Evolutionary conservation across 2,329 filamentous ascomycete species (phyloP).

Genomic region (Monilinia laxa): DNA sequence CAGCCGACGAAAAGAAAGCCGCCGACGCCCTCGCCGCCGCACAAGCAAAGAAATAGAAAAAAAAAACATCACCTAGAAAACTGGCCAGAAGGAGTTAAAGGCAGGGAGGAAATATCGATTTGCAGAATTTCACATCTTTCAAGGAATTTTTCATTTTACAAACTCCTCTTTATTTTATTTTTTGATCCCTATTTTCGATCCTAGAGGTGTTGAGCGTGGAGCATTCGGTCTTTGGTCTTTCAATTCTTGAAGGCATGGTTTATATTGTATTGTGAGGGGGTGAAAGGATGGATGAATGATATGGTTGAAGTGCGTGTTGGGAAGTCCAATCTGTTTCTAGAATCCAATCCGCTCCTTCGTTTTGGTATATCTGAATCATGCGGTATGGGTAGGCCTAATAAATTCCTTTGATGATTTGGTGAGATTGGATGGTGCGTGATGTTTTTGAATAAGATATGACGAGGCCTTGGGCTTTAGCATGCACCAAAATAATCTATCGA

Average conservation of each 20-base stretch:
- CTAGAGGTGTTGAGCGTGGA: conserved; percentile 11
- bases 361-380: background rate
- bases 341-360: no score
- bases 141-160: background rate
- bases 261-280: background rate
- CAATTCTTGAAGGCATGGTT: background rate
- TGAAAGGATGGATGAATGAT: background rate
- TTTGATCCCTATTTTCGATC: background rate
- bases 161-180: background rate
- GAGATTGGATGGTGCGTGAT: background rate
- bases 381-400: conserved; percentile 3
- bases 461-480: background rate
- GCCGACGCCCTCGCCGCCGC: conserved; percentile 15
- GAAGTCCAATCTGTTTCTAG: no score
- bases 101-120: background rate
- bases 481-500: background rate
- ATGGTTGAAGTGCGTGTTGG: no score
- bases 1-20: conserved; percentile 20
- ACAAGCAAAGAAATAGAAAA: conserved; percentile 10
- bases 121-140: background rate
- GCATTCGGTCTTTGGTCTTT: conserved; percentile 5
- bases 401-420: background rate
- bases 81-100: background rate
- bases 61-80: no score
- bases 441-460: background rate